Conservation (phyloP, 257 asterid genomes). For the Fraxinus pennsylvanica region DNA sequence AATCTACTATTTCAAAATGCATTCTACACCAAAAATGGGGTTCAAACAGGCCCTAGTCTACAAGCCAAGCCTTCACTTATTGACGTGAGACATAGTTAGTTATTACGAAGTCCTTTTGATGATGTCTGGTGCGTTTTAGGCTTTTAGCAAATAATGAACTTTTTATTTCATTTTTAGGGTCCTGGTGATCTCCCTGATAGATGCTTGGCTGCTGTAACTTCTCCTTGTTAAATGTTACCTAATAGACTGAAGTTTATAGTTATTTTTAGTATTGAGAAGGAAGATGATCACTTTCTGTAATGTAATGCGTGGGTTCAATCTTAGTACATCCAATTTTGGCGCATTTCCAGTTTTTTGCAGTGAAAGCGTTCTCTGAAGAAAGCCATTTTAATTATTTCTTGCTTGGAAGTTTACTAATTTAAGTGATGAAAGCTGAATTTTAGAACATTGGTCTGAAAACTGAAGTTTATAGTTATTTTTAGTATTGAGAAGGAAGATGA, state of each 20-base stretch:
- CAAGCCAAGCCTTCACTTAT: too few species aligned
- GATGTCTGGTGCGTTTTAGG: not conserved
- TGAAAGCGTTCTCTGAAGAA: not conserved
- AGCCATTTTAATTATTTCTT: too few species aligned
- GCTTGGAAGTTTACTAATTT: too few species aligned
- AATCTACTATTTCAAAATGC: too few species aligned
- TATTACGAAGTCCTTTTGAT: not conserved
- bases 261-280: not conserved
- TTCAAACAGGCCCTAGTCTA: too few species aligned
- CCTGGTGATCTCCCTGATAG: not conserved
- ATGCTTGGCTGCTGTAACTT: not conserved
- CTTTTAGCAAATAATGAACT: too few species aligned
- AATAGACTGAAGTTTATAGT: not conserved
- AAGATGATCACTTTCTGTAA: not conserved
- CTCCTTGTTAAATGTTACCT: not conserved
- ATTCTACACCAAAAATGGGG: too few species aligned
- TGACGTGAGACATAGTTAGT: too few species aligned
- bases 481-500: too few species aligned
- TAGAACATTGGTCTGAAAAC: too few species aligned
- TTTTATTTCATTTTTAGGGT: not conserved
- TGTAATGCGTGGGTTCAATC: not conserved
- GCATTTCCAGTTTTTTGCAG: not conserved
- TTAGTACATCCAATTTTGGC: not conserved
- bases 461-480: too few species aligned
- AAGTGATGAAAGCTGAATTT: too few species aligned